Evolutionary conservation across 768 basidiomycete species (phyloP).

Genomic region (Pulveroboletus sp.): DNA sequence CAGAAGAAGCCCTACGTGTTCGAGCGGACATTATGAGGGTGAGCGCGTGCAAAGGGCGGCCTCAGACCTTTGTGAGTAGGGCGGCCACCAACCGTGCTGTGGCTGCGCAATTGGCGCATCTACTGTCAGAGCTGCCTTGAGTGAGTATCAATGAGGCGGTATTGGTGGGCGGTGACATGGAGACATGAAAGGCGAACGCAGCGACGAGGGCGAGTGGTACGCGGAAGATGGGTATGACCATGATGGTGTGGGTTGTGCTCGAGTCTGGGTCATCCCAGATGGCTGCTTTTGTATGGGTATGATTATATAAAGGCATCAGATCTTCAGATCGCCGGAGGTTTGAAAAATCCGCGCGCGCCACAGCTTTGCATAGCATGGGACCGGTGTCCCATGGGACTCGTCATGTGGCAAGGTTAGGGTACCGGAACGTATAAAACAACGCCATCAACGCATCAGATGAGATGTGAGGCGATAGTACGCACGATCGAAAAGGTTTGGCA

Average conservation of each 20-base stretch:
- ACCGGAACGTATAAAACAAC: too few species aligned
- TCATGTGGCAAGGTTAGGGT: too few species aligned
- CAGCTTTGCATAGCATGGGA: too few species aligned
- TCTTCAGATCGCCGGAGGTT: too few species aligned
- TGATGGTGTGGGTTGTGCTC: not conserved
- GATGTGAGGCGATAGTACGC: too few species aligned
- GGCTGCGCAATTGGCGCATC: conserved; percentile 17
- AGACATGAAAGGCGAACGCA: conserved; percentile 41
- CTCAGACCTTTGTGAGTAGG: conserved; percentile 17
- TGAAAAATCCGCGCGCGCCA: too few species aligned
- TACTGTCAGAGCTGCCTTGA: conserved; percentile 15
- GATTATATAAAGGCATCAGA: too few species aligned
- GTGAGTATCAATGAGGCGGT: not conserved
- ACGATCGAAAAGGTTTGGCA: too few species aligned
- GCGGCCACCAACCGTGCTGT: conserved; percentile 7
- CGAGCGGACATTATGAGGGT: not conserved
- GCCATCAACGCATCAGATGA: too few species aligned
- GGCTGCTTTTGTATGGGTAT: conserved; percentile 3
- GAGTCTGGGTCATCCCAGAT: too few species aligned
- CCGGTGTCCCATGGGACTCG: too few species aligned
- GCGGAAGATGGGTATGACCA: conserved; percentile 30
- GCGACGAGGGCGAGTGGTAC: conserved; percentile 43
- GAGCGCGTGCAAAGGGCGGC: too few species aligned
- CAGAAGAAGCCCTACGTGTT: conserved; percentile 16
- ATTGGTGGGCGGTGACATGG: conserved; percentile 40